Conservation (phyloP, 345 rosid genomes). For the Rhodamnia argentea region DNA sequence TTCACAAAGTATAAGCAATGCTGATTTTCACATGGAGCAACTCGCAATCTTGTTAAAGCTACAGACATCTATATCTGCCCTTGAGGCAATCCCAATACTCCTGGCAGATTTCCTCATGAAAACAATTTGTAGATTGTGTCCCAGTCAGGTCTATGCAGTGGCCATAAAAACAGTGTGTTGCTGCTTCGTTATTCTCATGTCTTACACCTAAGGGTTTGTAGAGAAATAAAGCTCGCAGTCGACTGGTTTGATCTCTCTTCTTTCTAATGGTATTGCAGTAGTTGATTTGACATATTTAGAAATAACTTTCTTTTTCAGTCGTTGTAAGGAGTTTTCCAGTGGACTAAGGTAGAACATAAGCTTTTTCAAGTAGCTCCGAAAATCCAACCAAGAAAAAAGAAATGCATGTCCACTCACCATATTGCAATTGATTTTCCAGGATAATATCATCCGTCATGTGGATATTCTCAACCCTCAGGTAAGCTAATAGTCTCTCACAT, state of each 20-base stretch:
- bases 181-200: background rate
- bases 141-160: background rate
- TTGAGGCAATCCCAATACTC: background rate
- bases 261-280: background rate
- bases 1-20: background rate
- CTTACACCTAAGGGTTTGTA: background rate
- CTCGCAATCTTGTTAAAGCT: background rate
- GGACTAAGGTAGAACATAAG: background rate
- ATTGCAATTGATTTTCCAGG: conserved; percentile 11
- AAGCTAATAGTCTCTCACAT: conserved; percentile 1
- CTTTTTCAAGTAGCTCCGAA: background rate
- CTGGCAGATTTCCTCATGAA: background rate
- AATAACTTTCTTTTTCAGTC: conserved; percentile 8
- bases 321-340: background rate
- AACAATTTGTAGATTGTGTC: background rate
- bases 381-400: background rate
- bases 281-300: background rate
- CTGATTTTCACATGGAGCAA: background rate
- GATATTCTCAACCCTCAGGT: conserved; percentile 87
- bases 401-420: background rate
- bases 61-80: background rate
- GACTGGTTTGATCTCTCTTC: background rate
- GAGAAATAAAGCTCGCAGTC: background rate
- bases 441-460: conserved; percentile 40
- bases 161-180: background rate